A percentile compares a stretch with the other conserved stretches of the same genome.
These are phyloP conservation scores for Novakomyces olei DNA, from an alignment of 805 yeast species.

Conservation along the genomic window DNA sequence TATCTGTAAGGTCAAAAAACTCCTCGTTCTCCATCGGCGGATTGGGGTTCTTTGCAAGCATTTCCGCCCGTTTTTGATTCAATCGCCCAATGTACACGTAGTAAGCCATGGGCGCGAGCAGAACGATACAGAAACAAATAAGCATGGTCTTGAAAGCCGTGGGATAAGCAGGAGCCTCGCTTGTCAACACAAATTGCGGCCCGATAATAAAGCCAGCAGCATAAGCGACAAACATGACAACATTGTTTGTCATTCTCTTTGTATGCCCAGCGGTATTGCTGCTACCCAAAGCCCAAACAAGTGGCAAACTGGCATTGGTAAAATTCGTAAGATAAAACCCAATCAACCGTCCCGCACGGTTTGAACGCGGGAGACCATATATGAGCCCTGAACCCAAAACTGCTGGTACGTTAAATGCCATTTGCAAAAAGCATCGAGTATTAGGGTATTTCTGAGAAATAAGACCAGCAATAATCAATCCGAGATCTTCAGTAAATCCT, in stretches of 20 bases:
- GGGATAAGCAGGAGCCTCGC: conserved; percentile 30
- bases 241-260: conserved; percentile 41
- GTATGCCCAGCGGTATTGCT: conserved; percentile 49
- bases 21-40: no score
- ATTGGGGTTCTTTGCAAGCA: no score
- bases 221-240: conserved; percentile 38
- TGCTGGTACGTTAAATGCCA: neutral
- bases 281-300: neutral
- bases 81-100: no score
- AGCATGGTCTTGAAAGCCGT: no score
- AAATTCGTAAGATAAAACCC: neutral
- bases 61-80: no score
- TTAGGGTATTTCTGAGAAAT: neutral
- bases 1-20: no score
- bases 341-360: conserved; percentile 1
- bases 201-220: conserved; percentile 48
- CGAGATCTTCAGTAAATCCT: conserved; percentile 24
- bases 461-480: neutral
- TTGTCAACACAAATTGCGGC: conserved; percentile 35
- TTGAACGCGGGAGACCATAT: neutral
- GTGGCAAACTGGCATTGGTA: neutral
- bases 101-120: no score
- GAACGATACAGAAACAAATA: no score
- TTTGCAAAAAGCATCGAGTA: neutral
- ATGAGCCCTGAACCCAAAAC: neutral